phyloP scores from a whole-genome alignment of 306 rosid species.

The Malus asiatica region DNA sequence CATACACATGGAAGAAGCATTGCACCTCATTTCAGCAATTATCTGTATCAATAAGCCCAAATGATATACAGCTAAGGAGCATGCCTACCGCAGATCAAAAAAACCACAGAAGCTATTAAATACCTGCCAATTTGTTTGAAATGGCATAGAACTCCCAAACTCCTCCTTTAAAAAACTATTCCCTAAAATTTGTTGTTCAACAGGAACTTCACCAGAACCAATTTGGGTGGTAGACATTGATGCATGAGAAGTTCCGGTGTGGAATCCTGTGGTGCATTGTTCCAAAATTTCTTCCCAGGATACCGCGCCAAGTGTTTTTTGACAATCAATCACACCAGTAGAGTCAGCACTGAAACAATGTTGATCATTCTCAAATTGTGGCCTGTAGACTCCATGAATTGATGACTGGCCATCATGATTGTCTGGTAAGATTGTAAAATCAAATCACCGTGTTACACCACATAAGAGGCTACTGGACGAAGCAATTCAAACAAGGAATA shows the following conservation, averaged over 20 bases:
- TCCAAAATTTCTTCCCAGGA: slow-evolving; percentile 63
- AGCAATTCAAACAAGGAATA: not conserved
- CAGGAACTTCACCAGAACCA: slow-evolving; percentile 30
- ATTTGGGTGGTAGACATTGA: slow-evolving; percentile 38
- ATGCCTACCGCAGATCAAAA: not conserved
- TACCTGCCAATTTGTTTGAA: slow-evolving; percentile 71
- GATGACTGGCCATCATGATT: slow-evolving; percentile 37
- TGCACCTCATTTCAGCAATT: not conserved
- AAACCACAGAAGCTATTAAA: not conserved
- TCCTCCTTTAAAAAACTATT: slow-evolving; percentile 29
- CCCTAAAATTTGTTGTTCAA: slow-evolving; percentile 35
- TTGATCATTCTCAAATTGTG: slow-evolving; percentile 36
- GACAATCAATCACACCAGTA: slow-evolving; percentile 28
- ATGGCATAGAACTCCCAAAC: slow-evolving; percentile 37
- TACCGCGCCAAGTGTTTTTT: slow-evolving; percentile 38
- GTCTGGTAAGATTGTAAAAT: slow-evolving; percentile 27
- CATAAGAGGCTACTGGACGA: slow-evolving; percentile 11
- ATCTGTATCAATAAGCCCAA: not conserved
- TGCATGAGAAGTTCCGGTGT: slow-evolving; percentile 41
- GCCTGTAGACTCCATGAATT: slow-evolving; percentile 38
- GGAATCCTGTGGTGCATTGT: slow-evolving; percentile 35
- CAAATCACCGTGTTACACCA: slow-evolving; percentile 14
- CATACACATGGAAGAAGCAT: not conserved
- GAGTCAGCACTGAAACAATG: slow-evolving; percentile 27
- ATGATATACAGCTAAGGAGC: not conserved